Percentiles rank a stretch among this genome's conserved stretches.
Conservation (phyloP, 2,329 filamentous ascomycete genomes). For the Colletotrichum lupini region DNA sequence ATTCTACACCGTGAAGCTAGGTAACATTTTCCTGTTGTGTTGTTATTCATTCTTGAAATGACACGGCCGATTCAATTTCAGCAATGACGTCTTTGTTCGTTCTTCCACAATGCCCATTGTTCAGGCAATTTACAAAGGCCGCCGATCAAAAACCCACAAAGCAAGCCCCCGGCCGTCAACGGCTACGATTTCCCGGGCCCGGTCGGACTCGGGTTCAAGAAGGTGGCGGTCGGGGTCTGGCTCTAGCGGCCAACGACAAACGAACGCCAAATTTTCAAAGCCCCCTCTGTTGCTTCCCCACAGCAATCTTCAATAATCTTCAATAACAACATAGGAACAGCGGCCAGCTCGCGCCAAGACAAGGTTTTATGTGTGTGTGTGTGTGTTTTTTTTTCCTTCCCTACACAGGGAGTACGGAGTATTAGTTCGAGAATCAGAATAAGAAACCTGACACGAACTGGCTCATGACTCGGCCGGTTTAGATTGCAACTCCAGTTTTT, state of each 20-base stretch:
- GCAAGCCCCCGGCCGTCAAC: not conserved
- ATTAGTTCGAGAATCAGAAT: too few relatives aligned
- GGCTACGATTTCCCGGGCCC: not conserved
- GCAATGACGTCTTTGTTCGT: not conserved
- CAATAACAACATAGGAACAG: not conserved
- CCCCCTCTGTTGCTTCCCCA: not conserved
- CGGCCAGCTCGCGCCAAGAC: not conserved
- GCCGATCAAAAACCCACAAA: slow-evolving; percentile 5
- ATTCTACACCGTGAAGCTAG: not conserved
- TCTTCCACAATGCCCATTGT: not conserved
- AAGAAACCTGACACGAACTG: slow-evolving; percentile 25
- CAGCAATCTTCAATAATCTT: not conserved
- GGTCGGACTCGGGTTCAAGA: slow-evolving; percentile 12
- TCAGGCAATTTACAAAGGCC: not conserved
- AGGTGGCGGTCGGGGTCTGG: not conserved
- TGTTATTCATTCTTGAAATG: not conserved
- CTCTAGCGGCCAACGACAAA: not conserved
- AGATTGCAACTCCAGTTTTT: slow-evolving; percentile 30
- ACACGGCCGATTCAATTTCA: not conserved
- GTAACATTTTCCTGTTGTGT: not conserved
- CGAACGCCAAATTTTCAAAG: too few relatives aligned
- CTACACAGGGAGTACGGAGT: too few relatives aligned
- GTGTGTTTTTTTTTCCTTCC: not conserved
- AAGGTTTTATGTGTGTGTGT: not conserved
- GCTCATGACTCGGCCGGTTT: slow-evolving; percentile 25